Evolutionary conservation across 1,139 yeast genomes (phyloP), one percentile per base, ranked within the genome.

Genomic region (Suhomyces maxii): DNA sequence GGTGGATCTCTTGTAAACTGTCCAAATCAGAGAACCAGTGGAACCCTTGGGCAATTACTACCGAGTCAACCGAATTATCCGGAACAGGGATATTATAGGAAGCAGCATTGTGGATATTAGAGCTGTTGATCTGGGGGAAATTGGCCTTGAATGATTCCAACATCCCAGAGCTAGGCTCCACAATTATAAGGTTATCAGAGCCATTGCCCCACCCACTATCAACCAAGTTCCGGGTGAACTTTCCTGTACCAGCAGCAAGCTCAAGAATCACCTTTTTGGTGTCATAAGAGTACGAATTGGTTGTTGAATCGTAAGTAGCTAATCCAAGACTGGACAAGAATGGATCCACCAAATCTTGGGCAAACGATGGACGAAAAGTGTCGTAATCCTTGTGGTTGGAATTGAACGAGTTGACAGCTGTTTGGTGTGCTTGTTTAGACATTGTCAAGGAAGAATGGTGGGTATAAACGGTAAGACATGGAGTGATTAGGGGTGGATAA

Each of bases 191-290:
- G 36, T 69, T 65, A 23, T 51, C 50, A 8, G 54, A 56, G 8
- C 58, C 59, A 1, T 47, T 47, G 10, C 52, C 55, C 70, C 76
- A 76, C 2, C 83, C 82, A 41, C 64, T 59, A 32, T 63, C 59
- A 2, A 69, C 67, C 33, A 83, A 65, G 39, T 74, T 66, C 34
- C 62, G 64, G 8, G 89, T 83, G 66, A 83, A 83, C 53, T 82
- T 83, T 4, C 88, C 88, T 0, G 88, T 83, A 0, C 89, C 89
- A 12, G 81, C 77, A 1, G 86, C 89, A 30, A 83, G 58, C 50
- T 83, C 89, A 30, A 83, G 61, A 11, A 83, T 63, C 10, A 46
- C 54, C 44, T 68, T 71, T 10, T 60, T 52, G 14, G 62, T 64
- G 13, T 53, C 39, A 48, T 53, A 59, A 2, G 46, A 40, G 32